Evolutionary conservation across 1,139 yeast species (phyloP).

Genomic region (Diutina siamensis): DNA sequence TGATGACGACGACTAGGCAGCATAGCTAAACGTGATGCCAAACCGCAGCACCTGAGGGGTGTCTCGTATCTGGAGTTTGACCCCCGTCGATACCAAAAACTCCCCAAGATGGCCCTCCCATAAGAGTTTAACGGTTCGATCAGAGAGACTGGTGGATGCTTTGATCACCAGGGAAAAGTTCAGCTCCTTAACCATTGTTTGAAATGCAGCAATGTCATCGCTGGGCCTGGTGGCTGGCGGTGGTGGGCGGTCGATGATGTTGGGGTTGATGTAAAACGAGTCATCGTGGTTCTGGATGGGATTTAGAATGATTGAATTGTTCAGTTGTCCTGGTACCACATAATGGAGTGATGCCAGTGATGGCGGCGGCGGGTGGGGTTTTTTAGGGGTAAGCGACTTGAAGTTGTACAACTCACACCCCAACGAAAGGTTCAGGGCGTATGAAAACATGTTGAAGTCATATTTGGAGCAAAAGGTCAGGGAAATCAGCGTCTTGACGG

Average conservation of each 20-base stretch:
- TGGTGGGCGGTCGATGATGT: background rate
- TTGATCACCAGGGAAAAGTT: conserved; percentile 65
- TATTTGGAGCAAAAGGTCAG: conserved; percentile 77
- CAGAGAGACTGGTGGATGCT: conserved; percentile 58
- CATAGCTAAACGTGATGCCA: conserved; percentile 32
- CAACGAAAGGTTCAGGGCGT: conserved; percentile 73
- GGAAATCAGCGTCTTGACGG: conserved; percentile 68
- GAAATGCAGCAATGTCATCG: conserved; percentile 42
- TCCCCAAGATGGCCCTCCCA: conserved; percentile 90
- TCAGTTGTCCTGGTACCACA: conserved; percentile 2
- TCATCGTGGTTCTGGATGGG: conserved; percentile 19
- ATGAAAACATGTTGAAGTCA: conserved; percentile 85
- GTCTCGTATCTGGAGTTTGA: conserved; percentile 27
- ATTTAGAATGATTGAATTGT: conserved; percentile 9
- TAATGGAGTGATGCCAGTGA: background rate
- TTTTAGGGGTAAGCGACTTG: conserved; percentile 9
- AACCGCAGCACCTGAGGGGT: conserved; percentile 27
- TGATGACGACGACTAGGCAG: conserved; percentile 9
- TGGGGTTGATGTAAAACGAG: conserved; percentile 8
- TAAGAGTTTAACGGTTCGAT: conserved; percentile 46
- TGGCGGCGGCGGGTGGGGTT: background rate
- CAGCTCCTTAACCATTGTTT: conserved; percentile 38
- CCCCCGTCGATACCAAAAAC: conserved; percentile 69
- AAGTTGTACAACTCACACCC: conserved; percentile 76
- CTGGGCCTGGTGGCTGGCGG: conserved; percentile 15